phyloP scores from a whole-genome alignment of 192 early-diverging fungal species.

The Diversispora eburnea region DNA sequence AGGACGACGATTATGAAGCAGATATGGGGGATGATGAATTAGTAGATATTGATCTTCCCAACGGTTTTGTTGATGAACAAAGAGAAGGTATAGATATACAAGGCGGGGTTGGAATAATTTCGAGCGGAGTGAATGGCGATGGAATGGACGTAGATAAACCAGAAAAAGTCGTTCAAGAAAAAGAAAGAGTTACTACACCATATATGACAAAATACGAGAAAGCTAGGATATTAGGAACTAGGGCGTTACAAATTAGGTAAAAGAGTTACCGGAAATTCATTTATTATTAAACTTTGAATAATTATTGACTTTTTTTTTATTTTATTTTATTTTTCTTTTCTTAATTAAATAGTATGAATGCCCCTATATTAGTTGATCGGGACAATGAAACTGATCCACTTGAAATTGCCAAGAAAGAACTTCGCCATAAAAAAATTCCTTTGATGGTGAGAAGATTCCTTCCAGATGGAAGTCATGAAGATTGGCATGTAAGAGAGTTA shows the following conservation, averaged over 20 bases:
- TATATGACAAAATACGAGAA: slow-evolving; percentile 99
- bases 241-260: slow-evolving; percentile 90
- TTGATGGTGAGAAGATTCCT: slow-evolving; percentile 88
- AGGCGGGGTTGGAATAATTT: slow-evolving; percentile 10
- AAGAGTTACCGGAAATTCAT: background rate
- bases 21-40: no score
- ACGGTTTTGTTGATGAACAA: slow-evolving; percentile 11
- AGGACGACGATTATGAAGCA: no score
- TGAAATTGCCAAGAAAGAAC: slow-evolving; percentile 91
- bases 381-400: slow-evolving; percentile 92
- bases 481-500: slow-evolving; percentile 90
- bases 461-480: slow-evolving; percentile 92
- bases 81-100: background rate
- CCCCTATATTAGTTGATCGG: slow-evolving; percentile 95
- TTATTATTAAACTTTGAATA: slow-evolving; percentile 1
- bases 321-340: no score
- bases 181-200: slow-evolving; percentile 90
- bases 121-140: slow-evolving; percentile 10
- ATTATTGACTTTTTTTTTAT: background rate
- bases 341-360: slow-evolving; percentile 86
- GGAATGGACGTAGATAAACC: slow-evolving; percentile 9
- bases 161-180: slow-evolving; percentile 35
- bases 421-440: slow-evolving; percentile 89
- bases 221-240: slow-evolving; percentile 81
- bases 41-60: background rate